Conservation (phyloP, 2,329 filamentous ascomycete species). For the Ceratocystis destructans region DNA sequence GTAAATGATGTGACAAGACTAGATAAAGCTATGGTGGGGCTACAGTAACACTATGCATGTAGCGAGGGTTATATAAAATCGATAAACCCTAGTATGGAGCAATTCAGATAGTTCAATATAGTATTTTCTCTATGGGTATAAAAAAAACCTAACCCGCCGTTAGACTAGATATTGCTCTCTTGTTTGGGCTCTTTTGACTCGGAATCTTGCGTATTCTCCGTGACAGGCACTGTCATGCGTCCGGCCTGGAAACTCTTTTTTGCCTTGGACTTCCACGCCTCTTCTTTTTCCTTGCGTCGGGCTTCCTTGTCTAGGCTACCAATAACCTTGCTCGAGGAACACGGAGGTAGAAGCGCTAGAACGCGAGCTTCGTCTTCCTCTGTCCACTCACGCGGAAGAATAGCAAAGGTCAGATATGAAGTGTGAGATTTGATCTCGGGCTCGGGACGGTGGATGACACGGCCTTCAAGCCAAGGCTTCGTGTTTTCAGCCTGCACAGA, state of each 20-base stretch:
- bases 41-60: conserved; percentile 3
- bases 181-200: background rate
- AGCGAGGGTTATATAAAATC: conserved; percentile 1
- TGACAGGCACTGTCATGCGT: background rate
- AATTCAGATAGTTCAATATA: background rate
- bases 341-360: conserved; percentile 45
- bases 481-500: background rate
- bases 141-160: background rate
- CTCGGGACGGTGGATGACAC: conserved; percentile 67
- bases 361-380: conserved; percentile 64
- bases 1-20: background rate
- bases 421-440: conserved; percentile 89
- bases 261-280: conserved; percentile 34
- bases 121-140: conserved; percentile 4
- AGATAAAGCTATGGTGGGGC: conserved; percentile 1
- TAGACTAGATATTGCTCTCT: background rate
- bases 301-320: conserved; percentile 40
- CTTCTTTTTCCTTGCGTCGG: conserved; percentile 43
- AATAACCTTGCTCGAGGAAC: conserved; percentile 38
- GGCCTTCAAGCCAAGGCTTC: conserved; percentile 61
- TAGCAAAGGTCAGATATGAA: conserved; percentile 88
- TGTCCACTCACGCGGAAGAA: conserved; percentile 75
- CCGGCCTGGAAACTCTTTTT: conserved; percentile 26
- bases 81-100: background rate
- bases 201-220: background rate